Evolutionary conservation across 768 basidiomycete species (phyloP).

Genomic region (Dacryopinax primogenitus): DNA sequence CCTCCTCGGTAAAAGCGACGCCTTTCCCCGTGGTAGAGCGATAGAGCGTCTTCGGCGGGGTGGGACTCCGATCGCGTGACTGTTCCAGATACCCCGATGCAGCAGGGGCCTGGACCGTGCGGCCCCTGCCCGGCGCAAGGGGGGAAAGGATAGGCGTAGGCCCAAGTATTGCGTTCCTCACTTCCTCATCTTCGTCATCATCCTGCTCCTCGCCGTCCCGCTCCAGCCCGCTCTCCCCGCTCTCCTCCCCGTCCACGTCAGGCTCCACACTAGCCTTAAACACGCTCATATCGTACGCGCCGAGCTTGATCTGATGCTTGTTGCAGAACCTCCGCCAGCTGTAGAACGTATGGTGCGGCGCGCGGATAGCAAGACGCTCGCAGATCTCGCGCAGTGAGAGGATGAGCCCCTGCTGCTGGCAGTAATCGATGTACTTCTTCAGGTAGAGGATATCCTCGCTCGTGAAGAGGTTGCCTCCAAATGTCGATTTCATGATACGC

Average conservation of each 20-base stretch:
- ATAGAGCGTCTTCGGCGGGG: slow-evolving; percentile 64
- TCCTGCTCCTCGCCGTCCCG: slow-evolving; percentile 22
- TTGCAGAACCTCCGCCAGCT: slow-evolving; percentile 88
- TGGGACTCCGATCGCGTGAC: slow-evolving; percentile 34
- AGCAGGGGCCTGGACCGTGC: neutral
- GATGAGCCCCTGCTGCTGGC: slow-evolving; percentile 64
- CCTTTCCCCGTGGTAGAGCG: slow-evolving; percentile 83
- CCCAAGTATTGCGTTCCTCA: neutral
- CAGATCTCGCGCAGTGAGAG: slow-evolving; percentile 67
- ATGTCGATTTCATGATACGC: slow-evolving; percentile 76
- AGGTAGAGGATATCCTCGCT: slow-evolving; percentile 71
- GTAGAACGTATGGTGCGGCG: slow-evolving; percentile 87
- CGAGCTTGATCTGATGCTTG: slow-evolving; percentile 81
- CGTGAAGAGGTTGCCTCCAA: slow-evolving; percentile 79
- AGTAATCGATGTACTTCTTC: slow-evolving; percentile 81
- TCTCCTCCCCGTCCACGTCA: neutral
- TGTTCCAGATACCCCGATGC: neutral
- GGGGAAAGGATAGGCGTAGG: neutral
- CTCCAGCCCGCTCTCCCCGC: slow-evolving; percentile 18
- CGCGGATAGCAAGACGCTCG: slow-evolving; percentile 71
- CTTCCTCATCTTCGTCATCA: slow-evolving; percentile 27
- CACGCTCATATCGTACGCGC: slow-evolving; percentile 66
- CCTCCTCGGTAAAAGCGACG: slow-evolving; percentile 76
- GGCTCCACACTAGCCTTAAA: slow-evolving; percentile 35
- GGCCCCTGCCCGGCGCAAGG: neutral